phyloP scores from a whole-genome alignment of 106 monocot species.

The Allium cepa region DNA sequence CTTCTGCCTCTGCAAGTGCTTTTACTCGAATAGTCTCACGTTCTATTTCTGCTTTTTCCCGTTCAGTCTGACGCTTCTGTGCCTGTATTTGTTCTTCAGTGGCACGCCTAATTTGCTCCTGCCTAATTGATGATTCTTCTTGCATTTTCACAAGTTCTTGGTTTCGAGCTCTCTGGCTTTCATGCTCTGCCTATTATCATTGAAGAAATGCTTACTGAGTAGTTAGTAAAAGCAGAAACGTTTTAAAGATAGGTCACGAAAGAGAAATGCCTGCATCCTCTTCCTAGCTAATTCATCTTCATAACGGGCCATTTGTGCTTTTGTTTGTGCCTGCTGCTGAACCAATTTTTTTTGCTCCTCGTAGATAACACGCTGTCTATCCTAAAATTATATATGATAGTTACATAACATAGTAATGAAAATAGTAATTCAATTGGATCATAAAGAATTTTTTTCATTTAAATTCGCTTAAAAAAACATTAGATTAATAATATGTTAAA shows the following conservation, averaged over 20 bases:
- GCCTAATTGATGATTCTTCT: constrained; percentile 85
- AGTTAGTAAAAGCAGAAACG: background rate
- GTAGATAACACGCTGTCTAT: constrained; percentile 77
- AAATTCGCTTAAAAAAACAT: too few species aligned
- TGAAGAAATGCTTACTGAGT: background rate
- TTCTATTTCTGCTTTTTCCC: constrained; percentile 77
- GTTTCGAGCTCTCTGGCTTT: constrained; percentile 84
- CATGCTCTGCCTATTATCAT: constrained; percentile 69
- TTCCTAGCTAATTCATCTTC: constrained; percentile 89
- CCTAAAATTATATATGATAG: constrained; percentile 31
- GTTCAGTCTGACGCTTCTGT: constrained; percentile 77
- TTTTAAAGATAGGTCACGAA: background rate
- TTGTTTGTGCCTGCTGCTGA: constrained; percentile 89
- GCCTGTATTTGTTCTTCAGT: constrained; percentile 95
- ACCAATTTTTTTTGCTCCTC: constrained; percentile 84
- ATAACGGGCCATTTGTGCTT: constrained; percentile 89
- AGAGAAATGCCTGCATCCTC: constrained; percentile 75
- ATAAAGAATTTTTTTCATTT: too few species aligned
- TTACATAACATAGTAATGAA: too few species aligned
- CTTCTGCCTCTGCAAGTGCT: constrained; percentile 89
- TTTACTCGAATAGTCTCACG: constrained; percentile 67
- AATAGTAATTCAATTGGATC: too few species aligned
- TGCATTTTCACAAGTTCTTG: constrained; percentile 97
- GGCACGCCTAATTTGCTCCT: constrained; percentile 76
- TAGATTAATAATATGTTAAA: too few species aligned